A percentile compares a stretch with the other conserved stretches of the same genome.
phyloP scores from a whole-genome alignment of 176 grass and related monocot genomes.

The Neostapfia colusana region DNA sequence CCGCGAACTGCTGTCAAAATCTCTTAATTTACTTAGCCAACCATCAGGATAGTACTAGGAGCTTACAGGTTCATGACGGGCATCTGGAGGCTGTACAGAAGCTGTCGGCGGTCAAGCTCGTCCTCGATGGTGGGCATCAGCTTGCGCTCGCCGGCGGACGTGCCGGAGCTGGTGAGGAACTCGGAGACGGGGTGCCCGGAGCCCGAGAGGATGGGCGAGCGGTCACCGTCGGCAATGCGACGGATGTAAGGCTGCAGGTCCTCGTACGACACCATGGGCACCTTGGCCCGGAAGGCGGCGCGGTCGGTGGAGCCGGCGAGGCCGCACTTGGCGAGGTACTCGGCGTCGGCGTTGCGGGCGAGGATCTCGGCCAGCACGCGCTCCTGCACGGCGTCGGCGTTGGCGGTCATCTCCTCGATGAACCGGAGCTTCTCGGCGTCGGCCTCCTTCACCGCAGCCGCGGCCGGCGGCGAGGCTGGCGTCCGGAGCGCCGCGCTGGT shows the following conservation, averaged over 20 bases:
- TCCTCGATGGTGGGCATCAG: conserved; percentile 93
- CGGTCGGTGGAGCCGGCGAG: conserved; percentile 63
- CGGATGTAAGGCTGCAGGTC: conserved; percentile 93
- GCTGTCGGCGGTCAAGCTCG: conserved; percentile 85
- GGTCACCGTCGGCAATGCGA: conserved; percentile 81
- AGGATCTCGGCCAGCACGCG: conserved; percentile 84
- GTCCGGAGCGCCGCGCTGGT: conserved; percentile 26
- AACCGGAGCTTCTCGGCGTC: conserved; percentile 83
- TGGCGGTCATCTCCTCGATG: conserved; percentile 82
- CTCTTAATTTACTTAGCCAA: not conserved
- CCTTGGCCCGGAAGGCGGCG: conserved; percentile 64
- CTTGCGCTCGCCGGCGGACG: conserved; percentile 93
- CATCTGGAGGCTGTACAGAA: conserved; percentile 93
- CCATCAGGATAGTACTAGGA: not conserved
- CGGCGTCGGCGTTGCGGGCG: conserved; percentile 62
- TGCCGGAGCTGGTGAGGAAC: conserved; percentile 98
- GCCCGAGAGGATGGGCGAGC: conserved; percentile 75
- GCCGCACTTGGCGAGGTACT: conserved; percentile 72
- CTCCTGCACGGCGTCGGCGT: conserved; percentile 72
- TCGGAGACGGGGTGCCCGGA: conserved; percentile 85
- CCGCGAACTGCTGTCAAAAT: not conserved
- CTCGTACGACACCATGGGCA: conserved; percentile 86
- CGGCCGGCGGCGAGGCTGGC: conserved; percentile 1
- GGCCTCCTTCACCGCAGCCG: conserved; percentile 51
- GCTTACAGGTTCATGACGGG: conserved; percentile 94